These are phyloP conservation scores for Syncephalastrum sp. DNA, from an alignment of 371 early-diverging fungal genomes.

Conservation along the genomic window DNA sequence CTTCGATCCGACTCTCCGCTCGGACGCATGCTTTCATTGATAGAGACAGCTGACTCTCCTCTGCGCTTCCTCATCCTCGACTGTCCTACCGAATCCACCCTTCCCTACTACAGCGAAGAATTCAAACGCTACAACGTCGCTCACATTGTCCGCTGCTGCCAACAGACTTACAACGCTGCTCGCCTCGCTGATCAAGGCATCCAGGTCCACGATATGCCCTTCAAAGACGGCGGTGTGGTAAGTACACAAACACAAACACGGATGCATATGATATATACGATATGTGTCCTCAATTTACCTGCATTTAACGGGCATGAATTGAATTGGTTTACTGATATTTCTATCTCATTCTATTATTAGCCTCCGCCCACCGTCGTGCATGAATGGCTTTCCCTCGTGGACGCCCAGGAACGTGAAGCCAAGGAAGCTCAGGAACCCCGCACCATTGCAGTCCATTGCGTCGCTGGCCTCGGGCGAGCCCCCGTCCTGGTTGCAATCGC, in stretches of 20 bases:
- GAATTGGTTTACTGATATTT: background rate
- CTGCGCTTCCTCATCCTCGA: constrained; percentile 87
- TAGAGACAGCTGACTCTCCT: constrained; percentile 44
- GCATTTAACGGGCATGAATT: background rate
- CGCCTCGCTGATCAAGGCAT: constrained; percentile 60
- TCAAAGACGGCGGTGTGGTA: constrained; percentile 77
- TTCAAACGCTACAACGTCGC: constrained; percentile 72
- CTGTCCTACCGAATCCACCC: constrained; percentile 80
- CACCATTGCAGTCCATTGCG: constrained; percentile 83
- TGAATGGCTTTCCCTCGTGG: constrained; percentile 72
- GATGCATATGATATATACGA: background rate
- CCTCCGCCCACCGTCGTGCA: constrained; percentile 70
- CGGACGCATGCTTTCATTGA: constrained; percentile 58
- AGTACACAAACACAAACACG: constrained; percentile 3
- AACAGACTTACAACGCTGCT: constrained; percentile 77
- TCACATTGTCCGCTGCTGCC: constrained; percentile 88
- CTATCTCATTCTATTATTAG: constrained; percentile 9
- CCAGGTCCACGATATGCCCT: constrained; percentile 77
- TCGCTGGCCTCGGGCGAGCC: constrained; percentile 80
- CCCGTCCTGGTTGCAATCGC: constrained; percentile 77
- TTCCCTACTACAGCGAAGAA: constrained; percentile 75
- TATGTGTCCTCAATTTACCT: background rate
- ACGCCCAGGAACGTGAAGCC: constrained; percentile 36
- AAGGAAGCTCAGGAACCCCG: constrained; percentile 32
- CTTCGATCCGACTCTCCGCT: constrained; percentile 40